These are phyloP conservation scores for Glaciozyma martinii DNA, from an alignment of 768 basidiomycete species.

Conservation along the genomic window DNA sequence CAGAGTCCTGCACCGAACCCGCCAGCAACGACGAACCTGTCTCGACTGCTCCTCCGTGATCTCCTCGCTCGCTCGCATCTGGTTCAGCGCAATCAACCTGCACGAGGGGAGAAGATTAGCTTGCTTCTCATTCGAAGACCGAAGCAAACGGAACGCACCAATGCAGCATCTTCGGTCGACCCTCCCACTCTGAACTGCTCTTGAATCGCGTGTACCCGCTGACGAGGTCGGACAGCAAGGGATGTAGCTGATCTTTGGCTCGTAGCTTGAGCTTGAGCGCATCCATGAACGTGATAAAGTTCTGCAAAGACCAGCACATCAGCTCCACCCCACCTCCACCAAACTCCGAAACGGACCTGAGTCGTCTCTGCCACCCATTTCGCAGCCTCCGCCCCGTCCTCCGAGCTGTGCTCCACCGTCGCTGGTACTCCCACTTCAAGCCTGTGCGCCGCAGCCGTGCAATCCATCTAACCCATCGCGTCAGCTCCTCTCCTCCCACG, in stretches of 20 bases:
- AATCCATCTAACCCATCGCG: slow-evolving; percentile 59
- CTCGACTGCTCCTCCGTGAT: slow-evolving; percentile 89
- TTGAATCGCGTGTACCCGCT: slow-evolving; percentile 90
- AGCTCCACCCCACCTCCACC: not conserved
- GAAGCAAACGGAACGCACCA: slow-evolving; percentile 51
- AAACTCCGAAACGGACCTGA: slow-evolving; percentile 51
- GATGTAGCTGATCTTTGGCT: slow-evolving; percentile 96
- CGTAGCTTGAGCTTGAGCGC: slow-evolving; percentile 81
- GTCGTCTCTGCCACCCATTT: slow-evolving; percentile 99
- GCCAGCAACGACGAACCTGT: slow-evolving; percentile 50
- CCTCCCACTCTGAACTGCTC: slow-evolving; percentile 92
- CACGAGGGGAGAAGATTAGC: not conserved
- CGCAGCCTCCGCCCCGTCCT: slow-evolving; percentile 81
- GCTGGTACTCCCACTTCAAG: slow-evolving; percentile 89
- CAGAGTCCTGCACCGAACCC: too few relatives aligned
- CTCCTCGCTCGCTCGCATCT: slow-evolving; percentile 94
- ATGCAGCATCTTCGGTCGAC: slow-evolving; percentile 79
- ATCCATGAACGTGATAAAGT: slow-evolving; percentile 98
- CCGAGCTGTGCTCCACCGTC: slow-evolving; percentile 89
- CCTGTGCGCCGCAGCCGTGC: slow-evolving; percentile 83
- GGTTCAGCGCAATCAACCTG: slow-evolving; percentile 92
- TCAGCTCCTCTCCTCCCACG: not conserved
- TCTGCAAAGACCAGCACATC: slow-evolving; percentile 45
- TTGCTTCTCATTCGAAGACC: not conserved
- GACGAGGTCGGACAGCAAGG: slow-evolving; percentile 88